Evolutionary conservation across 2,329 filamentous ascomycete genomes (phyloP).

Genomic region (Cladosporium cucumerinum): DNA sequence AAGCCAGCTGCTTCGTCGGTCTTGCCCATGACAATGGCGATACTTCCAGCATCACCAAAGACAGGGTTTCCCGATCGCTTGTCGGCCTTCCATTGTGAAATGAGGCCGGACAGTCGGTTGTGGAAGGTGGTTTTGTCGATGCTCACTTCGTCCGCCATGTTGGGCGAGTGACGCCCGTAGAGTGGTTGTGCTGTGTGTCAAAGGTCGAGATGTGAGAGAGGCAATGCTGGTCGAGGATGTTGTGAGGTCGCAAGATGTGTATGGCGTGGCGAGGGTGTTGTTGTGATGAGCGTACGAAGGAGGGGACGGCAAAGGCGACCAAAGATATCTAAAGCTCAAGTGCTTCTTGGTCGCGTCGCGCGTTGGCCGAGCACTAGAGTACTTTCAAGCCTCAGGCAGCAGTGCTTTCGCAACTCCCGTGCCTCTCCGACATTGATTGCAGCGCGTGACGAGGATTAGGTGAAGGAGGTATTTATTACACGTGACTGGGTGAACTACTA

Average conservation of each 20-base stretch:
- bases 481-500: background rate
- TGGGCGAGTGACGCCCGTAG: constrained; percentile 11
- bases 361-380: constrained; percentile 2
- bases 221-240: background rate
- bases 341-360: constrained; percentile 1
- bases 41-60: constrained; percentile 82
- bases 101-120: constrained; percentile 82
- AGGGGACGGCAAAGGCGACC: background rate
- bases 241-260: background rate
- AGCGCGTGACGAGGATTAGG: background rate
- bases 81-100: constrained; percentile 93
- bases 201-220: background rate
- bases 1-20: constrained; percentile 83
- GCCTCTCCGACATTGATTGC: background rate
- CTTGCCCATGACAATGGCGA: constrained; percentile 91
- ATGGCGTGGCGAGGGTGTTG: background rate
- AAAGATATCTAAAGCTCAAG: constrained; percentile 7
- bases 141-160: constrained; percentile 77
- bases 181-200: constrained; percentile 7
- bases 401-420: background rate
- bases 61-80: constrained; percentile 80
- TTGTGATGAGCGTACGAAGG: background rate
- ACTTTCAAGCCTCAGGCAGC: background rate
- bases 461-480: background rate
- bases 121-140: constrained; percentile 94